Evolutionary conservation across 23 red algal species (phyloP).

Genomic region (Gracilaria gracilis): DNA sequence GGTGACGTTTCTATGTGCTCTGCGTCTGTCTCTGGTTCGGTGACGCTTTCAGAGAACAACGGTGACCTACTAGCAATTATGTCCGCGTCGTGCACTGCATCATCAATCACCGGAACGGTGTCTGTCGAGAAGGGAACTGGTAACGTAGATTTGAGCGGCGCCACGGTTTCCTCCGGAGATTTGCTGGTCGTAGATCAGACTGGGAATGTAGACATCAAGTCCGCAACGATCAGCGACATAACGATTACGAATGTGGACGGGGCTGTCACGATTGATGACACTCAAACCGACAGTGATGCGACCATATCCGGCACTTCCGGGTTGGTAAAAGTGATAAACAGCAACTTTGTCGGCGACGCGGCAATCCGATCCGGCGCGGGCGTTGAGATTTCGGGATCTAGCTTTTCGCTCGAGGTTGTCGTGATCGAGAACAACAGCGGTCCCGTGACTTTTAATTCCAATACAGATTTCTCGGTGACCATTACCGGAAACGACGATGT

Average conservation of each 20-base stretch:
- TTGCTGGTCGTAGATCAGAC: slow-evolving; percentile 22
- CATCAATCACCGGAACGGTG: slow-evolving; percentile 15
- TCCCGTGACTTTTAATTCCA: background rate
- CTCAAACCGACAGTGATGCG: slow-evolving; percentile 34
- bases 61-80: slow-evolving; percentile 8
- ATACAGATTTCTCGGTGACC: slow-evolving; percentile 5
- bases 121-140: slow-evolving; percentile 14
- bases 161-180: slow-evolving; percentile 30
- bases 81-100: background rate
- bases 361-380: background rate
- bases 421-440: slow-evolving; percentile 29
- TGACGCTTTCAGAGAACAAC: background rate
- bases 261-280: background rate
- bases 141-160: slow-evolving; percentile 24
- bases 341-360: slow-evolving; percentile 10
- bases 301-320: slow-evolving; percentile 9
- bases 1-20: slow-evolving; percentile 1
- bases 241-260: background rate
- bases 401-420: slow-evolving; percentile 2
- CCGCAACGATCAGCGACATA: slow-evolving; percentile 21
- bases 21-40: background rate
- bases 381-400: background rate
- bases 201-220: slow-evolving; percentile 14
- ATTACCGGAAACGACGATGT: slow-evolving; percentile 18
- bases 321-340: background rate